phyloP scores from a whole-genome alignment of 176 grass and related monocot genomes.

The Dactylis glomerata region DNA sequence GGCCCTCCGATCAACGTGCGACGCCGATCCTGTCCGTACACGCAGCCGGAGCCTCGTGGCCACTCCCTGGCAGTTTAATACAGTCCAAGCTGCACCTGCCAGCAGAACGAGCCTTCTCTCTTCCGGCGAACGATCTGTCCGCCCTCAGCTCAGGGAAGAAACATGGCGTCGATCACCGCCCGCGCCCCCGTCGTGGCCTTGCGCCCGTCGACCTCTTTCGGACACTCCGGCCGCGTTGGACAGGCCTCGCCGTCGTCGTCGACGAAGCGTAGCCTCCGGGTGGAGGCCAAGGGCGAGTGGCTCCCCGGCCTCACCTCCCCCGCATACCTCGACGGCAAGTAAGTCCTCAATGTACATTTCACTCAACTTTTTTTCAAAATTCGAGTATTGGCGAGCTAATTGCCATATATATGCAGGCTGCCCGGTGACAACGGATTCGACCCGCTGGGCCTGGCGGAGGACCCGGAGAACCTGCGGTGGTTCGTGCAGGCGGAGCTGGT shows the following conservation, averaged over 20 bases:
- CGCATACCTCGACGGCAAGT: constrained; percentile 58
- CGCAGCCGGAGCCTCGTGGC: background rate
- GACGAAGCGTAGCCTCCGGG: constrained; percentile 40
- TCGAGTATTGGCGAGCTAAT: too few species aligned
- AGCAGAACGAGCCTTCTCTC: constrained; percentile 15
- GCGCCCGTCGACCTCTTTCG: constrained; percentile 24
- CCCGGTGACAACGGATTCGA: constrained; percentile 78
- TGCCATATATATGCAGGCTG: too few species aligned
- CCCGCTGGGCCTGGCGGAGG: constrained; percentile 71
- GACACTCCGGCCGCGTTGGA: constrained; percentile 21
- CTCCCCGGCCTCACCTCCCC: constrained; percentile 63
- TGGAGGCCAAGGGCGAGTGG: constrained; percentile 74
- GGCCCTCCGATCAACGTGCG: constrained; percentile 18
- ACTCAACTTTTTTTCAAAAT: too few species aligned
- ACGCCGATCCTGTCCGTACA: constrained; percentile 2
- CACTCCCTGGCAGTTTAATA: constrained; percentile 47
- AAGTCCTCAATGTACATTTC: background rate
- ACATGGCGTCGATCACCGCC: constrained; percentile 44
- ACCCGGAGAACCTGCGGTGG: constrained; percentile 82
- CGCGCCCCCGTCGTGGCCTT: constrained; percentile 32
- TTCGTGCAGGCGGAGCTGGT: constrained; percentile 88
- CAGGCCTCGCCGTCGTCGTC: background rate
- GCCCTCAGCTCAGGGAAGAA: background rate
- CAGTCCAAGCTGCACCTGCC: constrained; percentile 26
- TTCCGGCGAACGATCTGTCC: background rate